These are phyloP conservation scores for Agarophyton chilense DNA, from an alignment of 23 red algal species.

Conservation along the genomic window DNA sequence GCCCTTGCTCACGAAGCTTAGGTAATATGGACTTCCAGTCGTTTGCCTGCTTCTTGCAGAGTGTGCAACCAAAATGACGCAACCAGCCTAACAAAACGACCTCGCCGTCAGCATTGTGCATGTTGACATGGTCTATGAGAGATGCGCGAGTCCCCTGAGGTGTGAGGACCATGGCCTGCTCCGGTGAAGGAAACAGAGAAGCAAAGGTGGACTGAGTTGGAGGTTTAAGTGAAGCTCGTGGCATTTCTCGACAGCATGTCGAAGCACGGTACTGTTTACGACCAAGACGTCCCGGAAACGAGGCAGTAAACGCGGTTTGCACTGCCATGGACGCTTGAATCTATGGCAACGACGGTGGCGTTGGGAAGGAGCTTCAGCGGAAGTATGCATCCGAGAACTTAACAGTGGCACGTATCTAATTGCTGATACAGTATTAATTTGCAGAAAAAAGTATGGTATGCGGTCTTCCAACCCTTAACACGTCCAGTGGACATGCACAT, in stretches of 20 bases:
- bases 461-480: too few species aligned
- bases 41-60: constrained; percentile 49
- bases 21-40: constrained; percentile 39
- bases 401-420: too few species aligned
- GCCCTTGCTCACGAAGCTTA: background rate
- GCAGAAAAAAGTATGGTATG: too few species aligned
- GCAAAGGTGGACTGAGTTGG: constrained; percentile 12
- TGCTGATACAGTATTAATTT: too few species aligned
- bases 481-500: too few species aligned
- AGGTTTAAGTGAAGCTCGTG: background rate
- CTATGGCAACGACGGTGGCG: too few species aligned
- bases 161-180: constrained; percentile 10
- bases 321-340: background rate
- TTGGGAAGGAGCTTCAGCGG: too few species aligned
- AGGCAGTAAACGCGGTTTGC: background rate
- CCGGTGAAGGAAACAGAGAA: background rate
- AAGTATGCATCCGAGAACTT: too few species aligned
- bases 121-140: constrained; percentile 27
- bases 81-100: constrained; percentile 58
- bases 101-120: background rate
- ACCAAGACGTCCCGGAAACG: background rate
- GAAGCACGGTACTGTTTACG: background rate
- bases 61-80: constrained; percentile 63
- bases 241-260: background rate
- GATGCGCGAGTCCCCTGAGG: background rate